phyloP scores from a whole-genome alignment of 345 rosid genomes.

The Eucalyptus lansdowneana region DNA sequence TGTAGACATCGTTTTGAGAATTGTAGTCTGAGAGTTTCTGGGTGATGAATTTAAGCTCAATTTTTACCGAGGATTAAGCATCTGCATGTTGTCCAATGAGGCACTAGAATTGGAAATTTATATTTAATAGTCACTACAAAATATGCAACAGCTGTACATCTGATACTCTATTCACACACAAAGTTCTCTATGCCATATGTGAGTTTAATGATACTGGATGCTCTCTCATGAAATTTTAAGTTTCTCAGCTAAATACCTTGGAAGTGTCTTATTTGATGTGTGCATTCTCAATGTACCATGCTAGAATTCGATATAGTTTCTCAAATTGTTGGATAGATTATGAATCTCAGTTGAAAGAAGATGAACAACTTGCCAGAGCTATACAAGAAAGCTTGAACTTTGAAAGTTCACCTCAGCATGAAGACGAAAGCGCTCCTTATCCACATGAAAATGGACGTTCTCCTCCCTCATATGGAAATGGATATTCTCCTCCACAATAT shows the following conservation, averaged over 20 bases:
- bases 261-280: neutral
- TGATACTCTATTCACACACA: neutral
- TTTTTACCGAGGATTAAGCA: neutral
- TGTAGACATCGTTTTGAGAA: neutral
- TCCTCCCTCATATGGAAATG: neutral
- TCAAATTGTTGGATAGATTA: conserved; percentile 34
- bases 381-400: conserved; percentile 71
- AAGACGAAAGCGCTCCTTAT: conserved; percentile 8
- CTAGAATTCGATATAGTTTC: conserved; percentile 1
- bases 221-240: neutral
- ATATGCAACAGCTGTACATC: neutral
- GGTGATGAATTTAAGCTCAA: neutral
- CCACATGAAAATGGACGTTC: conserved; percentile 10
- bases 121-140: neutral
- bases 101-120: neutral
- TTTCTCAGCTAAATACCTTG: neutral
- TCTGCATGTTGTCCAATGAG: neutral
- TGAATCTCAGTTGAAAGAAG: conserved; percentile 54
- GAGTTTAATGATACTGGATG: neutral
- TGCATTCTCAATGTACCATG: neutral
- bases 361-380: conserved; percentile 91
- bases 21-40: neutral
- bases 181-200: neutral
- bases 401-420: conserved; percentile 38
- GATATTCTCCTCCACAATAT: neutral